Conservation (phyloP, 2,329 filamentous ascomycete genomes). For the Alternaria metachromatica region DNA sequence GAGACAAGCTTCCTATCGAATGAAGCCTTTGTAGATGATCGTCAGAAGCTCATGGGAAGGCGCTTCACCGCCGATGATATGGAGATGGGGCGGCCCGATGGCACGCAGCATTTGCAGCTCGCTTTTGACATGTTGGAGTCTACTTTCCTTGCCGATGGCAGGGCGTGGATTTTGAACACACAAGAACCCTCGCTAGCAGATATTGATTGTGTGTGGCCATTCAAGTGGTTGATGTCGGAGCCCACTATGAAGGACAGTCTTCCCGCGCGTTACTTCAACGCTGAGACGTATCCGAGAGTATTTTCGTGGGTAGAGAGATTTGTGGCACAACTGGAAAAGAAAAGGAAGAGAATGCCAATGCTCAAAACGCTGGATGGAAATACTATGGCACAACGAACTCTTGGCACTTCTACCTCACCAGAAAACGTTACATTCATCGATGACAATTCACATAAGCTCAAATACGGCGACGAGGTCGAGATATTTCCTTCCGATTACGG, state of each 20-base stretch:
- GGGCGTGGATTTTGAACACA: conserved; percentile 67
- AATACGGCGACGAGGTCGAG: conserved; percentile 61
- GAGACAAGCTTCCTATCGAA: conserved; percentile 63
- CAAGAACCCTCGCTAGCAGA: conserved; percentile 66
- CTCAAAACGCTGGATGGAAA: conserved; percentile 49
- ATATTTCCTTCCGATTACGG: conserved; percentile 44
- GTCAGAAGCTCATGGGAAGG: conserved; percentile 54
- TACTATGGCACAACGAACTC: conserved; percentile 45
- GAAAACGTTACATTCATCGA: conserved; percentile 54
- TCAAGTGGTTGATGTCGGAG: conserved; percentile 67
- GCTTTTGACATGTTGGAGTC: conserved; percentile 67
- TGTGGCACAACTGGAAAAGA: conserved; percentile 54
- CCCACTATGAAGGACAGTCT: conserved; percentile 58
- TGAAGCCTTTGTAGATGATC: conserved; percentile 66
- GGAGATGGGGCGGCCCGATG: conserved; percentile 59
- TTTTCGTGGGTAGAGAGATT: conserved; percentile 73
- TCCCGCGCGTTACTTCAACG: conserved; percentile 60
- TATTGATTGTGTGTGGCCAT: conserved; percentile 71
- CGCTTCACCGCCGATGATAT: conserved; percentile 51
- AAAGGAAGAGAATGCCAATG: conserved; percentile 48
- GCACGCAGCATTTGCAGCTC: conserved; percentile 61
- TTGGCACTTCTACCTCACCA: conserved; percentile 58
- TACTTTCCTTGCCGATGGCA: conserved; percentile 69
- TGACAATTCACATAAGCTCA: conserved; percentile 62
- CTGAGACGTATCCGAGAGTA: conserved; percentile 63